Evolutionary conservation across 768 basidiomycete genomes (phyloP), one percentile per base, ranked within the genome.

Genomic region (Porpolomopsis calyptriformis): DNA sequence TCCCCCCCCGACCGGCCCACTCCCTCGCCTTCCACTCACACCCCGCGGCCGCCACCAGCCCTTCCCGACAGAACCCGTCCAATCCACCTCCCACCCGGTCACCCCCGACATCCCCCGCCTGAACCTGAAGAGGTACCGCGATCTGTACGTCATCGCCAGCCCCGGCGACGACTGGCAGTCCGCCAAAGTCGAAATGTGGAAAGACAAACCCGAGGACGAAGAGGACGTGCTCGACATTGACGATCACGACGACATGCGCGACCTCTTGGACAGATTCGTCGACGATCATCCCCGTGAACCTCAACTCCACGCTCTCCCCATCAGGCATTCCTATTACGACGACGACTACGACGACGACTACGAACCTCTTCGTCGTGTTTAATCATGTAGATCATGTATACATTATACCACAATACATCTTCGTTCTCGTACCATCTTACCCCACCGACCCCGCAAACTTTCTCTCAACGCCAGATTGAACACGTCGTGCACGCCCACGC

Each of bases 391-490:
- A 2, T 12, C 3, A 33, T 6, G 10, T 2, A 6, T 19, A 5
- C 12, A 10, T 57, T 51, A 76, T 47, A 69, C 60, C 45, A 91
- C 69, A 38, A 91, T 74, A 67, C 91, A 93, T 56, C 76, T 74
- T 65, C 73, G 73, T 58, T 77, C 69, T 61, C 73, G 80, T 40
- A 78, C 74, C 53, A 75, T 78, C 66, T 83, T 81, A 25, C 79
- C 77, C 80, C 85, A 85, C 43, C 76, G 70, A 16, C 83, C 78
- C 53, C 73, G 82, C 78, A 97, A 74, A 57, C 89, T 89, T 69
- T 97, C 91, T 61, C 77, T 78, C 49, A 98, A 66, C 4, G 96
- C 96, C 11, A 84, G 73, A 33, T 80, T 73, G 62, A 99, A 98
- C 29, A 98, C 93, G 38, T 93, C 90, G 52, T 87, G 81, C 36